Evolutionary conservation across 2,329 filamentous ascomycete species (phyloP).

Genomic region (Colletotrichum costaricense): DNA sequence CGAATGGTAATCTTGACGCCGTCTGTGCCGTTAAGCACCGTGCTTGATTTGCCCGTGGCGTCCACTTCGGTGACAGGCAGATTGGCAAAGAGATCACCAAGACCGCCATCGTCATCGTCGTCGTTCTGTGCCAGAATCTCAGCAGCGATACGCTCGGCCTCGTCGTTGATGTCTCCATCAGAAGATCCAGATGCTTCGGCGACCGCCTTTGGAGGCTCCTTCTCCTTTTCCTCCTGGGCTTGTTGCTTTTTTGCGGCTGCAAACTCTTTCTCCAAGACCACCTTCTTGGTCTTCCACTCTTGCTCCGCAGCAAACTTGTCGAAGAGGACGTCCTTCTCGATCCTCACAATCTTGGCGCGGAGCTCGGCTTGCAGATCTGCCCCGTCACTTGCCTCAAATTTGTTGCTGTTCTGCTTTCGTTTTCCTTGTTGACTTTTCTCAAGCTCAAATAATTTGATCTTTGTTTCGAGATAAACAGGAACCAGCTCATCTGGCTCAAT

Average conservation of each 20-base stretch:
- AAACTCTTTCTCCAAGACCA: conserved; percentile 71
- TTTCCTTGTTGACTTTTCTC: conserved; percentile 61
- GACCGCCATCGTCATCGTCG: conserved; percentile 65
- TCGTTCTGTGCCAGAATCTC: conserved; percentile 67
- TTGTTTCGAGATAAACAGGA: conserved; percentile 81
- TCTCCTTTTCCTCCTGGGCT: conserved; percentile 45
- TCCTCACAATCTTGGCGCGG: conserved; percentile 78
- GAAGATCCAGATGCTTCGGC: conserved; percentile 42
- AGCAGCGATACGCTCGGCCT: conserved; percentile 69
- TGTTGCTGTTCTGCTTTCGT: conserved; percentile 52
- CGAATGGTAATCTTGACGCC: conserved; percentile 72
- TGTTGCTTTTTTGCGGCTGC: conserved; percentile 59
- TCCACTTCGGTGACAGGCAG: conserved; percentile 72
- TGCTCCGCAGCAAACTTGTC: conserved; percentile 74
- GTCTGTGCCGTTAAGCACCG: conserved; percentile 62
- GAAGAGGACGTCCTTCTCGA: conserved; percentile 83
- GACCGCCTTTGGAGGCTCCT: conserved; percentile 21
- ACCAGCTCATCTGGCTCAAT: conserved; percentile 81
- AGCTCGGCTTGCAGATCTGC: conserved; percentile 72
- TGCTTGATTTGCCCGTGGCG: conserved; percentile 67
- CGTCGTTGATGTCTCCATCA: conserved; percentile 62
- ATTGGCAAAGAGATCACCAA: conserved; percentile 68
- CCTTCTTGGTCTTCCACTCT: conserved; percentile 70
- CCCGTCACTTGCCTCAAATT: conserved; percentile 49
- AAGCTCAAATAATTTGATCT: conserved; percentile 73